Conservation (phyloP, 495 filamentous ascomycete species). For the Acidomyces sp. region DNA sequence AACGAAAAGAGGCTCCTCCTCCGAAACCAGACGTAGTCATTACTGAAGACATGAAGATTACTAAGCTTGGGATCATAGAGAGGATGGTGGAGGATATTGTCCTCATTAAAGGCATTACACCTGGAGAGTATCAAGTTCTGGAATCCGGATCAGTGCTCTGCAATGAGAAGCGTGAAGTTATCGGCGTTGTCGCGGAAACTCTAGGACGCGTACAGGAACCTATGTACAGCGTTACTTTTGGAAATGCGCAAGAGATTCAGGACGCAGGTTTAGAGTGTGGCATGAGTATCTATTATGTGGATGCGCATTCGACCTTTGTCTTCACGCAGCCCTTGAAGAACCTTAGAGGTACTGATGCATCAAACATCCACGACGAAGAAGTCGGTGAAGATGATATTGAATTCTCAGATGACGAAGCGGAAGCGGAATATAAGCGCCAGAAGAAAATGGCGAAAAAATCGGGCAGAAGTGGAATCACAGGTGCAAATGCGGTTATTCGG, state of each 20-base stretch:
- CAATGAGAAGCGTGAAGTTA: conserved; percentile 55
- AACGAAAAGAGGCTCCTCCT: conserved; percentile 51
- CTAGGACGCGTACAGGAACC: conserved; percentile 73
- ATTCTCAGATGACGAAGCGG: conserved; percentile 92
- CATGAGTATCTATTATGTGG: conserved; percentile 64
- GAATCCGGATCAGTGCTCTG: conserved; percentile 74
- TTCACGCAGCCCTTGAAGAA: conserved; percentile 68
- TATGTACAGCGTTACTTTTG: conserved; percentile 63
- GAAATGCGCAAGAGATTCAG: conserved; percentile 48
- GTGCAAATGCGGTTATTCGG: not conserved
- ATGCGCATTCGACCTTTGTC: conserved; percentile 59
- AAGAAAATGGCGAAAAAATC: conserved; percentile 17
- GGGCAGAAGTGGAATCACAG: conserved; percentile 6
- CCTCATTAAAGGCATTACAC: conserved; percentile 64
- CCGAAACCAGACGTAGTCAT: conserved; percentile 63
- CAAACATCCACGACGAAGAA: conserved; percentile 88
- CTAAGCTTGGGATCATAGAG: conserved; percentile 57
- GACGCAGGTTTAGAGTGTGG: conserved; percentile 50
- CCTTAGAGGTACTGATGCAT: conserved; percentile 78
- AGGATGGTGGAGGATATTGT: conserved; percentile 60
- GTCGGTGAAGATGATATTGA: conserved; percentile 73
- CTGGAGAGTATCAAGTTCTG: conserved; percentile 70
- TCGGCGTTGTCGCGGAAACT: conserved; percentile 70
- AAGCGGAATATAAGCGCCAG: conserved; percentile 57
- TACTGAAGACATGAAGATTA: conserved; percentile 60